phyloP scores from a whole-genome alignment of 306 rosid genomes.

The Sindora glabra region DNA sequence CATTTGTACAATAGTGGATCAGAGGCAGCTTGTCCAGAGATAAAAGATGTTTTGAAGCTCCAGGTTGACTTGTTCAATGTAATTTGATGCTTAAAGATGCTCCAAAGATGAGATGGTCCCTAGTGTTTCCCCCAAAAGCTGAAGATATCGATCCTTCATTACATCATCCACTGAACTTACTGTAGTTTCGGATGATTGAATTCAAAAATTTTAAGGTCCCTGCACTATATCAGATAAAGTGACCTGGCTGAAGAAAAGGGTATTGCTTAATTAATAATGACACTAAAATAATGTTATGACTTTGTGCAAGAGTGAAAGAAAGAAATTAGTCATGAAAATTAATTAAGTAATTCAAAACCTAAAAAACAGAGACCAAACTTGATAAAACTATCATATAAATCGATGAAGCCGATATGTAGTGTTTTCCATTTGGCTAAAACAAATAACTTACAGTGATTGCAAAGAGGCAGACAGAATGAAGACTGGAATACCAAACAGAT shows the following conservation, averaged over 20 bases:
- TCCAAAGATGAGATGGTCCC: conserved; percentile 50
- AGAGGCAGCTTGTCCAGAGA: conserved; percentile 46
- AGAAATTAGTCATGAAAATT: too few species aligned
- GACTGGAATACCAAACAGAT: conserved; percentile 50
- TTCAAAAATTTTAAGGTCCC: conserved; percentile 62
- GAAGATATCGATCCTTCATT: conserved; percentile 41
- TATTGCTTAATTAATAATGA: background rate
- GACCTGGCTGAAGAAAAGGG: conserved; percentile 36
- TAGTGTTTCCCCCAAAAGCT: conserved; percentile 66
- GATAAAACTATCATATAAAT: background rate
- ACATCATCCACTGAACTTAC: conserved; percentile 33
- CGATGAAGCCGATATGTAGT: background rate
- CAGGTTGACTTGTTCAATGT: conserved; percentile 55
- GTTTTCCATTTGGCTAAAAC: background rate
- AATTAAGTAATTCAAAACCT: too few species aligned
- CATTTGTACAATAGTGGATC: conserved; percentile 44
- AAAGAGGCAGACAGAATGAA: conserved; percentile 66
- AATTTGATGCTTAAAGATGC: conserved; percentile 42
- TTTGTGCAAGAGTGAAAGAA: too few species aligned
- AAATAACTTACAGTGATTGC: conserved; percentile 60
- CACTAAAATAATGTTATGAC: too few species aligned
- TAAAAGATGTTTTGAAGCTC: conserved; percentile 60
- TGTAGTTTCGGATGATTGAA: conserved; percentile 40
- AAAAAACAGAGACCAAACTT: too few species aligned
- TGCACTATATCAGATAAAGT: conserved; percentile 41